Evolutionary conservation across 305 asterid genomes (phyloP), one percentile per base, ranked within the genome.

Genomic region (Ajuga reptans): DNA sequence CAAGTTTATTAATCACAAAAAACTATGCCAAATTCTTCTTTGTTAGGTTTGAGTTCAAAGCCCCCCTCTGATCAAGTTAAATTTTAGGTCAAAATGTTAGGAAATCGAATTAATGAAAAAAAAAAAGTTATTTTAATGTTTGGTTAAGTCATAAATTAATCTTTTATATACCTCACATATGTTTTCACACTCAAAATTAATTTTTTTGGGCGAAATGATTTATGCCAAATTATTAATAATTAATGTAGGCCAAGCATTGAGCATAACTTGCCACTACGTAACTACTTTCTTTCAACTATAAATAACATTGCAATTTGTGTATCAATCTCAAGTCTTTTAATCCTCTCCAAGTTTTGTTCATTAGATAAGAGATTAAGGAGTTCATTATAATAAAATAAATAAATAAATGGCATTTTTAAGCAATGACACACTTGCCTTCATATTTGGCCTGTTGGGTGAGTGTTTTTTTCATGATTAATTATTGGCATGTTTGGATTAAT

Each of bases 361-460:
- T 8, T 21, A 10, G 6, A 61, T 37, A 61, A 45, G 45, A 37
- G 41, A 59, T 36, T 37, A 36, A 39, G 66, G 63, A 9, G 36
- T 42, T 56, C 66, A 43, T 42, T 56, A 6, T 11, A 0, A 31
- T 5, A 3, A 2, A 24, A 4, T 3, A 0, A 31, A 1, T 17
- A 64, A 4, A 34, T 16, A 50, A 47, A 84, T 84, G 88, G 82
- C 81, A 45, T 11, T 71, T 37, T 68, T 77, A 41, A 83, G 69
- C 29, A 68, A 5, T 77, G 79, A 78, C 27, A 63, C 33, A 31
- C 61, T 87, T 72, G 83, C 87, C 24, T 76, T 81, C 74, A 75
- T 84, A 5, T 87, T 84, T 73, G 95, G 95, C 49, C 81, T 85
- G 21, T 50, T 84, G 45, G 95, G 91, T 87, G 74, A 41, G 71